Conservation (phyloP, 495 filamentous ascomycete genomes). For the Hypoxylon trugodes region DNA sequence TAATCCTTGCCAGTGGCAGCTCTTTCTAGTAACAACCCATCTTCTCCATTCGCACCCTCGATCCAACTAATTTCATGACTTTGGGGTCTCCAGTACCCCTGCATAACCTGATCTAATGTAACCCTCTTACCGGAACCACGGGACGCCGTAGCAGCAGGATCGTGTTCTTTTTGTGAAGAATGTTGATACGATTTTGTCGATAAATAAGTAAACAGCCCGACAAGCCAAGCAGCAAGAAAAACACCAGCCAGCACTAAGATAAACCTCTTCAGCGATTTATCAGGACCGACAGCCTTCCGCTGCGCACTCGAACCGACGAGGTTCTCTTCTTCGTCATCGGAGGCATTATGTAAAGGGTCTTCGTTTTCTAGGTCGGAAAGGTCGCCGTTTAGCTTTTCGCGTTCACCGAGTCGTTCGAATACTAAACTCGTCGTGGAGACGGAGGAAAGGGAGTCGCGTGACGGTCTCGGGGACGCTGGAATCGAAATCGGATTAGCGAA, state of each 20-base stretch:
- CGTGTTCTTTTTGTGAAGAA: slow-evolving; percentile 66
- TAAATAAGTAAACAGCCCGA: slow-evolving; percentile 80
- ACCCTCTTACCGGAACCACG: slow-evolving; percentile 78
- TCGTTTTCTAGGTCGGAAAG: slow-evolving; percentile 51
- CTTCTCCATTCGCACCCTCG: slow-evolving; percentile 81
- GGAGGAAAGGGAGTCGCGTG: slow-evolving; percentile 69
- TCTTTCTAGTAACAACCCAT: slow-evolving; percentile 81
- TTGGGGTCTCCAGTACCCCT: slow-evolving; percentile 72
- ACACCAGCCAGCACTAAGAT: slow-evolving; percentile 73
- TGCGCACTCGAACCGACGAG: slow-evolving; percentile 49
- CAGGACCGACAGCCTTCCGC: slow-evolving; percentile 53
- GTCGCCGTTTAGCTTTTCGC: slow-evolving; percentile 50
- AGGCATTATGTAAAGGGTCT: slow-evolving; percentile 54
- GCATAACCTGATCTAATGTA: slow-evolving; percentile 81
- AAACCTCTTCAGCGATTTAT: slow-evolving; percentile 68
- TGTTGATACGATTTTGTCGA: slow-evolving; percentile 70
- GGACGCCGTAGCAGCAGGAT: slow-evolving; percentile 70
- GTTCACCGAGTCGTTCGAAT: slow-evolving; percentile 73
- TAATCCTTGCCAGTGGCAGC: slow-evolving; percentile 68
- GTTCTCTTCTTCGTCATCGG: slow-evolving; percentile 53
- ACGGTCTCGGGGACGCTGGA: slow-evolving; percentile 51
- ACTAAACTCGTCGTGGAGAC: slow-evolving; percentile 81
- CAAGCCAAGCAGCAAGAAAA: slow-evolving; percentile 78
- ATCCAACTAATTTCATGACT: slow-evolving; percentile 88
- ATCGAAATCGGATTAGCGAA: slow-evolving; percentile 11